A percentile compares a stretch with the other conserved stretches of the same genome.
Evolutionary conservation across 1,139 yeast species (phyloP).

Genomic region (Protomyces lactucae-debilis): DNA sequence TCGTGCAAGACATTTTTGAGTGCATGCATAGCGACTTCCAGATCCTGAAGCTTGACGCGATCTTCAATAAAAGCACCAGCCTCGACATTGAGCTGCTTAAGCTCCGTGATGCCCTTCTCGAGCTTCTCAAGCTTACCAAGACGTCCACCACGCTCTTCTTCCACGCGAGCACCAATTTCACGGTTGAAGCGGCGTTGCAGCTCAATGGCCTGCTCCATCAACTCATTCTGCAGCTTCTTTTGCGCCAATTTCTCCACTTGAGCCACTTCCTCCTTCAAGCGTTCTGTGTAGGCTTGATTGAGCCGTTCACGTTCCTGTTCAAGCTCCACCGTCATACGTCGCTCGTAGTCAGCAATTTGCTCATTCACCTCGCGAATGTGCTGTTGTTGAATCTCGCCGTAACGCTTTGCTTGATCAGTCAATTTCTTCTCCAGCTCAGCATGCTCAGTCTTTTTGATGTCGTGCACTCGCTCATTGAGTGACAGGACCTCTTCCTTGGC

Average conservation of each 20-base stretch:
- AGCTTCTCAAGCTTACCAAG: slow-evolving; percentile 64
- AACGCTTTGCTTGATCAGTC: slow-evolving; percentile 39
- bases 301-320: slow-evolving; percentile 60
- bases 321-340: slow-evolving; percentile 54
- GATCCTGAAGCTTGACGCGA: slow-evolving; percentile 53
- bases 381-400: slow-evolving; percentile 30
- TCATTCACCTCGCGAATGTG: slow-evolving; percentile 31
- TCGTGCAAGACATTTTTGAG: slow-evolving; percentile 49
- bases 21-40: slow-evolving; percentile 54
- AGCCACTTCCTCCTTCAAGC: slow-evolving; percentile 61
- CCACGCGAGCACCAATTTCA: slow-evolving; percentile 60
- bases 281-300: slow-evolving; percentile 57
- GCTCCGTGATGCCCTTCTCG: slow-evolving; percentile 51
- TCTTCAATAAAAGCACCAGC: slow-evolving; percentile 55
- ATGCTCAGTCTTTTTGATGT: slow-evolving; percentile 32
- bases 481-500: slow-evolving; percentile 31
- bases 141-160: slow-evolving; percentile 76
- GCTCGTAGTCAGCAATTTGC: slow-evolving; percentile 48
- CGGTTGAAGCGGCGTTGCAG: slow-evolving; percentile 68
- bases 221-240: slow-evolving; percentile 72
- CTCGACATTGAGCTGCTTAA: slow-evolving; percentile 56
- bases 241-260: slow-evolving; percentile 65
- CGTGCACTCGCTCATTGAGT: slow-evolving; percentile 36
- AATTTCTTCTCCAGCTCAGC: slow-evolving; percentile 36
- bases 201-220: slow-evolving; percentile 64